A percentile compares a stretch with the other conserved stretches of the same genome.
These are phyloP conservation scores for Yamadazyma takamatsuzukensis DNA, from an alignment of 805 yeast genomes.

Conservation along the genomic window DNA sequence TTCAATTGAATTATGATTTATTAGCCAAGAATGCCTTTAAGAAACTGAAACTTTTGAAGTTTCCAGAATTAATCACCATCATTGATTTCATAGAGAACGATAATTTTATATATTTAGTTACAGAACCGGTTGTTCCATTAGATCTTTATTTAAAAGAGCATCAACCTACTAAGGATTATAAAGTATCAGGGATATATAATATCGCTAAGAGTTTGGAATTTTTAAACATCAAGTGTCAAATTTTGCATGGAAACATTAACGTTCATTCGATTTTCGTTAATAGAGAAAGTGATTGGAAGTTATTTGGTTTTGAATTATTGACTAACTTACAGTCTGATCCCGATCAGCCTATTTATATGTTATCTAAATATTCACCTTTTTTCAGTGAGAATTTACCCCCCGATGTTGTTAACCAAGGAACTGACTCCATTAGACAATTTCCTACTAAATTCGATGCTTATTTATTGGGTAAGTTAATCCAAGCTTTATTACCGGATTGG, in stretches of 20 bases:
- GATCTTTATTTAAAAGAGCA: constrained; percentile 30
- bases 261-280: constrained; percentile 59
- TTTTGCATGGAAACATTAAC: constrained; percentile 63
- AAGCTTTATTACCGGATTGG: constrained; percentile 9
- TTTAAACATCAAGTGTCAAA: constrained; percentile 53
- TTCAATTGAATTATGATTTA: constrained; percentile 19
- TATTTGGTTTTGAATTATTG: constrained; percentile 76
- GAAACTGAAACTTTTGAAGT: constrained; percentile 52
- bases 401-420: constrained; percentile 46
- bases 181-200: constrained; percentile 53
- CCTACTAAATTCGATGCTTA: constrained; percentile 60
- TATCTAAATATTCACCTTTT: constrained; percentile 20
- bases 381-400: constrained; percentile 37
- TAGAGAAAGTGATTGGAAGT: constrained; percentile 72
- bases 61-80: constrained; percentile 66
- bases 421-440: constrained; percentile 31
- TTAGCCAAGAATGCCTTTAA: constrained; percentile 36
- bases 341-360: constrained; percentile 36
- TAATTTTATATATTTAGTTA: constrained; percentile 51
- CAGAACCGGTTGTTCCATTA: constrained; percentile 65
- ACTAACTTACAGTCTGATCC: constrained; percentile 47
- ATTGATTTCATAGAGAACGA: constrained; percentile 60
- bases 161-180: constrained; percentile 25
- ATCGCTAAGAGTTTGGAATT: constrained; percentile 53
- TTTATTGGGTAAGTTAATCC: constrained; percentile 56